Evolutionary conservation across 176 grass and related monocot species (phyloP).

Genomic region (Otatea glauca): DNA sequence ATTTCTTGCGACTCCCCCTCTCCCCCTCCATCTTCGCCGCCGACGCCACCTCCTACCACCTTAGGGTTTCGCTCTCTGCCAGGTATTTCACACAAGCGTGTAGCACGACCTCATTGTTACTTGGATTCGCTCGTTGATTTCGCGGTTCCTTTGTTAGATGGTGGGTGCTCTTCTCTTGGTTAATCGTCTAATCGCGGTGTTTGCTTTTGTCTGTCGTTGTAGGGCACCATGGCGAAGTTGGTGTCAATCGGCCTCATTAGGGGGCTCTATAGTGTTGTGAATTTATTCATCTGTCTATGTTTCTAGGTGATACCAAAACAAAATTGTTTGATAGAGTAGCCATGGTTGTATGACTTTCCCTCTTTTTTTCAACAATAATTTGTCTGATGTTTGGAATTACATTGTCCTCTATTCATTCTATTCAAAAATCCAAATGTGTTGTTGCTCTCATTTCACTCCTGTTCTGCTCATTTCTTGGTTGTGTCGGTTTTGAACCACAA

Average conservation of each 20-base stretch:
- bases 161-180: neutral
- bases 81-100: neutral
- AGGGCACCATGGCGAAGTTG: slow-evolving; percentile 58
- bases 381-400: neutral
- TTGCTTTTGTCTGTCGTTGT: neutral
- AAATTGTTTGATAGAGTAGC: neutral
- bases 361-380: neutral
- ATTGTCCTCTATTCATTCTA: neutral
- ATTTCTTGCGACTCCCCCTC: neutral
- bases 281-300: neutral
- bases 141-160: neutral
- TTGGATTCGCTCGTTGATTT: neutral
- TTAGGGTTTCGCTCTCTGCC: neutral
- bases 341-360: neutral
- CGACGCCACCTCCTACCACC: neutral
- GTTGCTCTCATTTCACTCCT: no score
- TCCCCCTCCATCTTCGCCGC: neutral
- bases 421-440: neutral
- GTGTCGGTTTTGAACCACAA: no score
- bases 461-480: no score
- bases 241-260: no score
- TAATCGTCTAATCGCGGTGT: neutral
- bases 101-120: neutral
- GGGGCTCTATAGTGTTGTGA: no score
- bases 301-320: neutral